These are phyloP conservation scores for Pugionium dolabratum DNA, from an alignment of 345 rosid species.

Conservation along the genomic window DNA sequence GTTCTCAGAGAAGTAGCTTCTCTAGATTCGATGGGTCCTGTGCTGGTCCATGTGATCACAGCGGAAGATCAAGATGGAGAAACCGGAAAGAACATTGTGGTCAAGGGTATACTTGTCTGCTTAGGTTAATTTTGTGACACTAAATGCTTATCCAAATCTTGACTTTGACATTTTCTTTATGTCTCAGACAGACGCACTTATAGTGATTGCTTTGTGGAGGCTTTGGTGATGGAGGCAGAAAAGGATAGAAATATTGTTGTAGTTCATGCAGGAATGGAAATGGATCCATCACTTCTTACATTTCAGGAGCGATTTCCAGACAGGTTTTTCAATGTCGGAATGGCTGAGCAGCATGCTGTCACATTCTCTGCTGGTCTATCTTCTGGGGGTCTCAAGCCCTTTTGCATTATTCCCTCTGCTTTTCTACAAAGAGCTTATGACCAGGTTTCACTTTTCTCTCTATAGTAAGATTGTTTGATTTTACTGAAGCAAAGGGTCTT, in stretches of 20 bases:
- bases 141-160: slow-evolving; percentile 13
- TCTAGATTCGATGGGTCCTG: slow-evolving; percentile 87
- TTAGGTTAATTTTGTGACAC: slow-evolving; percentile 9
- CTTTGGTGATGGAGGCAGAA: slow-evolving; percentile 74
- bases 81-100: slow-evolving; percentile 34
- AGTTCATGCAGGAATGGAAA: slow-evolving; percentile 83
- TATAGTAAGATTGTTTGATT: neutral
- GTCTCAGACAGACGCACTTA: slow-evolving; percentile 59
- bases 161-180: slow-evolving; percentile 13
- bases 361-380: slow-evolving; percentile 96
- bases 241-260: slow-evolving; percentile 79
- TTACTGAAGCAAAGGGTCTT: slow-evolving; percentile 10
- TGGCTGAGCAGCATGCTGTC: slow-evolving; percentile 96
- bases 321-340: slow-evolving; percentile 78
- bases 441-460: slow-evolving; percentile 58
- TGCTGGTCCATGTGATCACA: slow-evolving; percentile 85
- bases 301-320: slow-evolving; percentile 76
- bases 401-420: slow-evolving; percentile 83
- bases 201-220: slow-evolving; percentile 80
- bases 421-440: slow-evolving; percentile 94
- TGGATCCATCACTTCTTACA: slow-evolving; percentile 61
- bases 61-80: slow-evolving; percentile 56
- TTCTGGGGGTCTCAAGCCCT: slow-evolving; percentile 92
- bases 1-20: slow-evolving; percentile 82
- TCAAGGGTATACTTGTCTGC: slow-evolving; percentile 43